These are phyloP conservation scores for Phytophthora idaei DNA, from an alignment of 352 stramenopile species.

Conservation along the genomic window DNA sequence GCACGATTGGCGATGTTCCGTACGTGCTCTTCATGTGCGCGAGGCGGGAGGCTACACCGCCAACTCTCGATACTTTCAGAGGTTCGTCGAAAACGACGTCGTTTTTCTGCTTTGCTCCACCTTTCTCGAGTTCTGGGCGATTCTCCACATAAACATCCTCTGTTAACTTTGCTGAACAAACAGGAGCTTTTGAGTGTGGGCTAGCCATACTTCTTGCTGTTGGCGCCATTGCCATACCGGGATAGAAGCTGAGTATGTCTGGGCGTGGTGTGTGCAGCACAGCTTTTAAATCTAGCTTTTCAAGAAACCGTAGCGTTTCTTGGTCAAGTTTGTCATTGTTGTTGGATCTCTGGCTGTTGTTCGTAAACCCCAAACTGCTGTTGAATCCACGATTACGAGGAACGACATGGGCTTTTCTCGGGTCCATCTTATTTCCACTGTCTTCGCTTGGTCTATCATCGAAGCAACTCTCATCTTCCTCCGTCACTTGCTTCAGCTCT, in stretches of 20 bases:
- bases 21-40: constrained; percentile 72
- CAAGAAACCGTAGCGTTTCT: constrained; percentile 61
- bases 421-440: neutral
- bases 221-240: constrained; percentile 2
- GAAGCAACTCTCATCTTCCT: constrained; percentile 24
- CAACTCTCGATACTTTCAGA: constrained; percentile 2
- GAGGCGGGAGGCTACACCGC: constrained; percentile 33
- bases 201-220: neutral
- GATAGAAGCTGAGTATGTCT: constrained; percentile 57
- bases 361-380: constrained; percentile 7
- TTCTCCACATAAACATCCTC: neutral
- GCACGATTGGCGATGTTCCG: constrained; percentile 47
- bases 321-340: constrained; percentile 39
- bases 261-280: constrained; percentile 64
- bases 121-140: neutral
- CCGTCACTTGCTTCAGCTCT: constrained; percentile 26
- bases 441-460: constrained; percentile 33
- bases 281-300: constrained; percentile 67
- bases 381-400: constrained; percentile 4
- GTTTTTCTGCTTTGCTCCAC: constrained; percentile 6
- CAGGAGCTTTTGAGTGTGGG: neutral
- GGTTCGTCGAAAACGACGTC: neutral
- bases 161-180: neutral
- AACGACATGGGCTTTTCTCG: constrained; percentile 4
- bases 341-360: constrained; percentile 9